phyloP scores from a whole-genome alignment of 345 rosid species.

The Citrus glauca region DNA sequence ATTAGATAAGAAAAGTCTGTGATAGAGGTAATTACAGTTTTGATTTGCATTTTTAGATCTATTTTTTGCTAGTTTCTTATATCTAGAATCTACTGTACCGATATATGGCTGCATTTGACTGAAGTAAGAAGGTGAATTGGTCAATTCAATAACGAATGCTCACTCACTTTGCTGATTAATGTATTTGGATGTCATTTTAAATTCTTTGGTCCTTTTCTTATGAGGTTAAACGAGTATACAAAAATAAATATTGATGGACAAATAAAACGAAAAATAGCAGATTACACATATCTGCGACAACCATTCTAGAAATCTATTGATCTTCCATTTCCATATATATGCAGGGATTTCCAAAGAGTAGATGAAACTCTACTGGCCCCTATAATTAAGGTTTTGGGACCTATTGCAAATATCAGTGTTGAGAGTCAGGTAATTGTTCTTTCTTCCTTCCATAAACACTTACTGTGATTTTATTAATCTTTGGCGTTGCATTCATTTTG shows the following conservation, averaged over 20 bases:
- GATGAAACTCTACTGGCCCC: constrained; percentile 64
- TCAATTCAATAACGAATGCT: not conserved
- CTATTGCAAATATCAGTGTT: constrained; percentile 74
- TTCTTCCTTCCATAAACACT: not conserved
- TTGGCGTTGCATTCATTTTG: constrained; percentile 1
- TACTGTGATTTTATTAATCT: not conserved
- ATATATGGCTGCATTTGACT: not conserved
- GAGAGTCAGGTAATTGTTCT: constrained; percentile 76
- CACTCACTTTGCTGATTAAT: not conserved
- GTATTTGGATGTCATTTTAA: not conserved
- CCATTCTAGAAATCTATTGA: not conserved
- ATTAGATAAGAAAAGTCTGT: not conserved
- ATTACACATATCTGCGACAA: not conserved
- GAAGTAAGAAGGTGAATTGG: not conserved
- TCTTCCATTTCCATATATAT: constrained; percentile 16
- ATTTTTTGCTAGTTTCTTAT: not conserved
- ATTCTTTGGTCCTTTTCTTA: not conserved
- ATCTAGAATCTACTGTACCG: not conserved
- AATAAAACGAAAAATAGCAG: not conserved
- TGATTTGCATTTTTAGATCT: not conserved
- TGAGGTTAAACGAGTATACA: not conserved
- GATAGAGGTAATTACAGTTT: not conserved
- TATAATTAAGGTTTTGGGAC: constrained; percentile 61
- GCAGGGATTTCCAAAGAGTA: constrained; percentile 74
- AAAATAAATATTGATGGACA: not conserved